Evolutionary conservation across 1,284 basidiomycete genomes (phyloP), one percentile per base, ranked within the genome.

Genomic region (Pulveroboletus sp.): DNA sequence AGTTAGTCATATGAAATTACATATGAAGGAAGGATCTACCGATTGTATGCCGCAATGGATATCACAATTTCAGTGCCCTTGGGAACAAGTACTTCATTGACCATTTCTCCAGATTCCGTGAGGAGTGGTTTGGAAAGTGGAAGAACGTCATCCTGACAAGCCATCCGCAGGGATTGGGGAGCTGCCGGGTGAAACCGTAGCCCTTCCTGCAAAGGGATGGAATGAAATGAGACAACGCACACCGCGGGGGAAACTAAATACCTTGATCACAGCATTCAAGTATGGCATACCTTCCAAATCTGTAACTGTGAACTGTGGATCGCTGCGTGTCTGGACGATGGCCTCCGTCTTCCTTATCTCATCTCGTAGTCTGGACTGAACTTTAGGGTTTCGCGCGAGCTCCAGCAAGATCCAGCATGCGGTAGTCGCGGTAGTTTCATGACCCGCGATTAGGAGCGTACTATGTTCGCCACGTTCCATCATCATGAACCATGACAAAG

Each of bases 271-370:
- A 0, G 82, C 83, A 42, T 72, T 73, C 35, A 81, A 59, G 54
- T 79, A 82, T 5, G 77, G 75, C 79, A 86, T 84, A 3, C 25
- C 42, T 0, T 83, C 81, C 43, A 83, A 71, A 61, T 85, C 82
- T 36, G 66, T 57, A 14, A 71, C 60, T 12, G 72, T 74, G 60
- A 81, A 76, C 22, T 76, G 72, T 20, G 71, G 51, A 42, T 74
- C 71, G 3, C 76, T 77, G 11, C 77, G 74, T 17, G 65, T 67
- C 42, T 67, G 66, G 5, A 79, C 61, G 14, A 63, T 65, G 2
- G 64, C 63, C 57, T 78, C 72, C 57, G 69, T 64, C 24, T 61
- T 59, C 45, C 38, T 44, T 28, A 82, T 74, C 60, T 82, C 80
- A 5, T 64, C 58, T 33, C 77, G 74, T n/a, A 82, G 70, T 26